A percentile compares a stretch with the other conserved stretches of the same genome.
These are phyloP conservation scores for Pecoramyces ruminantium DNA, from an alignment of 192 early-diverging fungal species.

Conservation along the genomic window DNA sequence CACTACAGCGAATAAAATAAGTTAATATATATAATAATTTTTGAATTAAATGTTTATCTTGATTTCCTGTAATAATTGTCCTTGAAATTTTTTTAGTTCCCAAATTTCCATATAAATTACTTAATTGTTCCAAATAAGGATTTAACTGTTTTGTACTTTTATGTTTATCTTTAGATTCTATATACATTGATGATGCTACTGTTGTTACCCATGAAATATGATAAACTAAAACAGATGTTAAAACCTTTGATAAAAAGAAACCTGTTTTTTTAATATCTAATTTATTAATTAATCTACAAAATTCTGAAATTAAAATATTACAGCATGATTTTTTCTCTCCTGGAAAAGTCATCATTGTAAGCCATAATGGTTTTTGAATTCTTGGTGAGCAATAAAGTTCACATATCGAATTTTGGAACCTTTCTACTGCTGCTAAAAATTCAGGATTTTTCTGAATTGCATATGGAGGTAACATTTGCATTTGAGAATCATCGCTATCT, in stretches of 20 bases:
- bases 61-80: slow-evolving; percentile 2
- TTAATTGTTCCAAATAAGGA: slow-evolving; percentile 10
- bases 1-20: slow-evolving; percentile 13
- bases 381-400: slow-evolving; percentile 3
- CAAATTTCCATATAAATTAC: slow-evolving; percentile 8
- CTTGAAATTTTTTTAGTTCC: neutral
- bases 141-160: slow-evolving; percentile 4
- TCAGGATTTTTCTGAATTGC: neutral
- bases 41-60: neutral
- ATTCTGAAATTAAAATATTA: slow-evolving; percentile 1
- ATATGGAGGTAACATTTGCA: neutral
- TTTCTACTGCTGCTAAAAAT: slow-evolving; percentile 1
- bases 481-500: neutral
- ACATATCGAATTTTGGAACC: slow-evolving; percentile 2
- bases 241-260: slow-evolving; percentile 4
- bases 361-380: slow-evolving; percentile 10
- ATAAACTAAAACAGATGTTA: slow-evolving; percentile 4
- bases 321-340: neutral
- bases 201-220: slow-evolving; percentile 10
- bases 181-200: slow-evolving; percentile 4
- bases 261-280: neutral
- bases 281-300: neutral
- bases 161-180: neutral
- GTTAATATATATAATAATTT: slow-evolving; percentile 5
- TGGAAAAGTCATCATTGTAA: slow-evolving; percentile 11